Evolutionary conservation across 2,329 filamentous ascomycete genomes (phyloP), one percentile per base, ranked within the genome.

Genomic region (Madurella mycetomatis): DNA sequence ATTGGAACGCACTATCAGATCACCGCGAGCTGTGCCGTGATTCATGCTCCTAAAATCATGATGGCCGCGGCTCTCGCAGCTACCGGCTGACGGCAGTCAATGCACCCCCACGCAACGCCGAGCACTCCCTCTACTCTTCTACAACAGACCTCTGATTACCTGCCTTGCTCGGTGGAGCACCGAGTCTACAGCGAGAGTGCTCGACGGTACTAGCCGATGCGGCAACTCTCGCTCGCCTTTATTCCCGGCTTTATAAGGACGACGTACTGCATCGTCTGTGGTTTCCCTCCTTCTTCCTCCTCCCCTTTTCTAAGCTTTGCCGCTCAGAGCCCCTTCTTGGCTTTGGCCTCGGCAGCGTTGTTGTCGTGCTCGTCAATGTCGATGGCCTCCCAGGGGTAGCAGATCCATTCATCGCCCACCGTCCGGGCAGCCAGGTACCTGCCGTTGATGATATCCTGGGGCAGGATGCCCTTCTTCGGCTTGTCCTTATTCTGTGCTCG

Each of bases 351-450:
- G 58, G 75, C 75, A 16, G 90, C 88, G 54, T 86, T 70, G 56
- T 76, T 73, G 73, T 97, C 92, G 70, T 96, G 92, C 79, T 92
- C 89, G 30, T 95, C 90, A 67, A 97, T 96, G 69, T 96, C 89
- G 34, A 75, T 87, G 42, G 94, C 94, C 77, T 97, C 94, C 94
- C 94, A 99, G 15, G 94, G 94, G 75, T 99, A 99, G 80, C 90
- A 95, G 70, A 97, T 97, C 94, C 94, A 99, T 62, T 91, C 86
- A 73, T 99, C 92, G n/a, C 82, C 83, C 32, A 95, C 88, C 5
- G 92, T 97, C 68, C 87, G 79, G 18, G 94, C 90, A 18, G 94
- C 94, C 62, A 88, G 73, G 74, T 99, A 99, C 65, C 87, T 80
- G 54, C 82, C 81, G 52, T 84, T 74, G 60, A 92, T 78, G 82